Conservation (phyloP, 139 green algal genomes). For the Coelastrella sp. region DNA sequence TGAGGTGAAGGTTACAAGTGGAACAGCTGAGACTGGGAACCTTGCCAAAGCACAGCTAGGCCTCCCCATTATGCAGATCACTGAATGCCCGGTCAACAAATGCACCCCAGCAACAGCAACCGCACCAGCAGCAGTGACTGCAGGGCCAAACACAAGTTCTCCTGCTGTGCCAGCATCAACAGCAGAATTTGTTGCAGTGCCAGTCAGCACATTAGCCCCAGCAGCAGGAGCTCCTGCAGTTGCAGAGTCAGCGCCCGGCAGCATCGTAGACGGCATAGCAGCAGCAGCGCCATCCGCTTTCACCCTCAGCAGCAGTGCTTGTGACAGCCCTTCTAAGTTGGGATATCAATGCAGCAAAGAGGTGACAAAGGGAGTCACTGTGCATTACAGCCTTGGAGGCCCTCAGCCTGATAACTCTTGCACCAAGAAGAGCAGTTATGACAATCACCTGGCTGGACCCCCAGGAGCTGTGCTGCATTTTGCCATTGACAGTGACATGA, state of each 20-base stretch:
- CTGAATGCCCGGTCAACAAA: neutral
- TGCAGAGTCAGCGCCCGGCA: neutral
- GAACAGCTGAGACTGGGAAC: neutral
- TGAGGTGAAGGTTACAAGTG: constrained; percentile 28
- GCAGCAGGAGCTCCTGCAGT: neutral
- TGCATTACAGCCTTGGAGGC: constrained; percentile 27
- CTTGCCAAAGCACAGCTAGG: constrained; percentile 1
- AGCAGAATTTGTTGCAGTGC: neutral
- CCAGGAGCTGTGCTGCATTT: constrained; percentile 15
- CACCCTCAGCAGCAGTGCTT: neutral
- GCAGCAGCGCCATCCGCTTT: neutral
- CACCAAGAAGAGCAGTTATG: neutral
- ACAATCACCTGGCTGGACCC: neutral
- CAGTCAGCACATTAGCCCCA: neutral
- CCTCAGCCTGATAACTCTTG: constrained; percentile 4
- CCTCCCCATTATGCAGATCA: neutral
- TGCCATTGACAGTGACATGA: neutral
- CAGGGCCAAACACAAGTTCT: neutral
- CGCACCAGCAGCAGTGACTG: neutral
- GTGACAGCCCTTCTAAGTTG: neutral
- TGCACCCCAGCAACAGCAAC: constrained; percentile 11
- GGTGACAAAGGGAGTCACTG: neutral
- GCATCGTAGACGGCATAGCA: neutral
- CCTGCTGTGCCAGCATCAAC: neutral
- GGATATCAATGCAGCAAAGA: constrained; percentile 27